Evolutionary conservation across 306 rosid species (phyloP), one percentile per base, ranked within the genome.

Genomic region (Quillaja saponaria): DNA sequence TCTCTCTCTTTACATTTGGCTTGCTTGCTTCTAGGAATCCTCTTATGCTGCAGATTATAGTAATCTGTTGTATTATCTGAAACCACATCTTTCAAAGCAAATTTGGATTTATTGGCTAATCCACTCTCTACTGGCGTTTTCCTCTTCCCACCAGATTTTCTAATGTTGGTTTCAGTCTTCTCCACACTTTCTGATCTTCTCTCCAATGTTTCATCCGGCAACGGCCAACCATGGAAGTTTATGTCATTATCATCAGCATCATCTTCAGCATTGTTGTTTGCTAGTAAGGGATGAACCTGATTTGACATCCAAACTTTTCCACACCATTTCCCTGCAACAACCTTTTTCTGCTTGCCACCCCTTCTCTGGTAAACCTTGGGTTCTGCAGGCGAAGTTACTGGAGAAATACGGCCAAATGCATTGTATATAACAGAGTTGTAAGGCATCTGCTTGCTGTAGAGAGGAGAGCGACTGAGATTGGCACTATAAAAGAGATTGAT

Each of bases 301-400:
- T 73, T 75, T 17, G 97, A 89, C 95, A 87, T 94, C 99, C 99
- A 94, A 67, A 94, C 96, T 85, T 83, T 94, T 37, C 99, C 97
- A 31, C 99, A 94, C 99, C 99, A 94, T 83, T 85, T 89, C 40
- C 99, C 99, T 34, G 87, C 97, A 79, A 94, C 95, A 15, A 83
- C 68, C 73, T 87, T 89, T 83, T 80, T 94, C 77, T 76, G 91
- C 71, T 64, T 83, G 76, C 80, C 75, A 38, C 76, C 33, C 80
- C 95, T 87, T 84, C 90, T 92, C 70, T 64, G 81, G 72, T 76
- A 81, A 64, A 84, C 86, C 72, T 81, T 84, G 39, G 78, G 79
- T 67, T 83, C 82, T 34, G 57, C 48, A 12, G 95, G 74, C 6
- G 78, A 81, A 78, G 71, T 72, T 66, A 80, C 73, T 4, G 81